These are phyloP conservation scores for Pseudomassariella vexata DNA, from an alignment of 2,329 filamentous ascomycete species.

Conservation along the genomic window DNA sequence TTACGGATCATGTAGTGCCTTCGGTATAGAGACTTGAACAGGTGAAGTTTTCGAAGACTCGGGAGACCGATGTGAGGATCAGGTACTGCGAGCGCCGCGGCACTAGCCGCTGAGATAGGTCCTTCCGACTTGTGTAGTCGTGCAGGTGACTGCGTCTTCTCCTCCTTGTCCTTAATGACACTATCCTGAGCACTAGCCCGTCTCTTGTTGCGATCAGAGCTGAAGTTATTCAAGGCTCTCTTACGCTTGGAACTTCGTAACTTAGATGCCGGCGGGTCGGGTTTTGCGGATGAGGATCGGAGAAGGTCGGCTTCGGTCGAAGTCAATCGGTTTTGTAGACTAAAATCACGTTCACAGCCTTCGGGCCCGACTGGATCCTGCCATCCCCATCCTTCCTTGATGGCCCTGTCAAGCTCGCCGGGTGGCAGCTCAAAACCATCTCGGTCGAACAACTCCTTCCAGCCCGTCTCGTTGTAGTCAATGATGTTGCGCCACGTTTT, in stretches of 20 bases:
- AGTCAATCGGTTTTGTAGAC: conserved; percentile 47
- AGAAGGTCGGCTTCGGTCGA: conserved; percentile 48
- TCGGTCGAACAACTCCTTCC: conserved; percentile 84
- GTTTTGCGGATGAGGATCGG: conserved; percentile 29
- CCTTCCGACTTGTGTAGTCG: conserved; percentile 64
- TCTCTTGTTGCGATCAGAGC: conserved; percentile 47
- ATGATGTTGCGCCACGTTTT: conserved; percentile 89
- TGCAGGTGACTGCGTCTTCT: conserved; percentile 31
- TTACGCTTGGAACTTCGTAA: conserved; percentile 51
- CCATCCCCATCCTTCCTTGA: conserved; percentile 94
- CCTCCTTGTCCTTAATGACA: conserved; percentile 18
- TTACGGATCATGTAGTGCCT: conserved; percentile 85
- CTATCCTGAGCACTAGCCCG: conserved; percentile 43
- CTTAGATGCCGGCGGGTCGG: conserved; percentile 34
- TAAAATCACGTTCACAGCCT: conserved; percentile 77
- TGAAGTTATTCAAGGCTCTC: conserved; percentile 40
- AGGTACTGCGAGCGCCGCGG: conserved; percentile 75
- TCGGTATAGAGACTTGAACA: conserved; percentile 95
- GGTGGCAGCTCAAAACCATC: conserved; percentile 76
- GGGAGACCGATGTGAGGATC: conserved; percentile 75
- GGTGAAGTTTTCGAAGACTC: conserved; percentile 75
- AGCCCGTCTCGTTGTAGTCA: conserved; percentile 89
- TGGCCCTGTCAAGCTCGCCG: conserved; percentile 80
- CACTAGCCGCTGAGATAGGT: conserved; percentile 78
- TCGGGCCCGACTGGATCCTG: conserved; percentile 74